phyloP scores from a whole-genome alignment of 163 green algal species.

The Prototheca wickerhamii region DNA sequence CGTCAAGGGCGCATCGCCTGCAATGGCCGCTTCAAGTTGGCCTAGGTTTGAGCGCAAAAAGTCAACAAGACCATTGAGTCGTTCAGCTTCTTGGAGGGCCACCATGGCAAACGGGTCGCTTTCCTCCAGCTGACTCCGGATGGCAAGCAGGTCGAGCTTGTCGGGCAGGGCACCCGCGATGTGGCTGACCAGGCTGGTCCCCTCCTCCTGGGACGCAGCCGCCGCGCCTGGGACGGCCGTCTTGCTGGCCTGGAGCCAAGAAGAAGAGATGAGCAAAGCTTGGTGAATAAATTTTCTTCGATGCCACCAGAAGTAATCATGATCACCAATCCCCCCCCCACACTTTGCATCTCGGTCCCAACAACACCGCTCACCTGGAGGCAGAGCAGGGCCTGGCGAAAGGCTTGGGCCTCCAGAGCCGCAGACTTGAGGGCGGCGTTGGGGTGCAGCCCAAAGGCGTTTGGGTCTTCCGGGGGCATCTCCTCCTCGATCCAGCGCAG shows the following conservation, averaged over 20 bases:
- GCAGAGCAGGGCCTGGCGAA: conserved; percentile 7
- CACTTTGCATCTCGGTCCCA: neutral
- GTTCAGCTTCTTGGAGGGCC: conserved; percentile 70
- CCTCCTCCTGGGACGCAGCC: conserved; percentile 26
- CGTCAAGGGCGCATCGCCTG: conserved; percentile 84
- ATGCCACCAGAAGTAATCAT: neutral
- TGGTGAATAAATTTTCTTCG: neutral
- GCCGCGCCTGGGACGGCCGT: no score
- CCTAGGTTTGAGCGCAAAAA: conserved; percentile 70
- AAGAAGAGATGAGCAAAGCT: no score
- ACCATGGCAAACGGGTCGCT: conserved; percentile 84
- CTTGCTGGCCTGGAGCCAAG: no score
- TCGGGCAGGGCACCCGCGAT: conserved; percentile 35
- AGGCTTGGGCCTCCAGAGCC: conserved; percentile 41
- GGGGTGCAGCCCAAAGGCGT: conserved; percentile 81
- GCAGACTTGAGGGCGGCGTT: conserved; percentile 91
- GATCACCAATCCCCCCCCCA: neutral
- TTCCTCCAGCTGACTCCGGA: conserved; percentile 71
- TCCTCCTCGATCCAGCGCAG: conserved; percentile 71
- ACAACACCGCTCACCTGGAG: conserved; percentile 7
- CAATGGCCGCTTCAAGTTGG: conserved; percentile 82
- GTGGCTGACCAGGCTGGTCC: neutral
- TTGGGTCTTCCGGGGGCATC: conserved; percentile 72
- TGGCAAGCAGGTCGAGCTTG: conserved; percentile 81
- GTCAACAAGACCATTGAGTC: conserved; percentile 78